Conservation (phyloP, 805 yeast genomes). For the Wickerhamia fluorescens region DNA sequence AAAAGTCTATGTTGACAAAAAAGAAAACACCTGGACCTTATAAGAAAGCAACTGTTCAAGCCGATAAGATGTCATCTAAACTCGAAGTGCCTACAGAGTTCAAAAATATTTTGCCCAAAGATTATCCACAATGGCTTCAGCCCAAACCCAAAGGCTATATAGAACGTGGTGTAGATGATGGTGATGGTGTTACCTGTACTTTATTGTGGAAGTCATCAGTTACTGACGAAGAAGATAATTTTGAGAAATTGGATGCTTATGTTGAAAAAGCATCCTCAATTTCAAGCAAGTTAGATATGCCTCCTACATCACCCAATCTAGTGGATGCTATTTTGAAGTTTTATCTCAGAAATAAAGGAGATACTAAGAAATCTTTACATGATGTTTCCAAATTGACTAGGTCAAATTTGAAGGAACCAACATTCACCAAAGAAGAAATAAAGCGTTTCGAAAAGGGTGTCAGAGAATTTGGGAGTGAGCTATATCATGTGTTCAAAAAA, state of each 20-base stretch:
- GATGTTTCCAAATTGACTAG: constrained; percentile 45
- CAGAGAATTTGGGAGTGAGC: constrained; percentile 64
- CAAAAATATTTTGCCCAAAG: constrained; percentile 32
- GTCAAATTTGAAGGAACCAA: constrained; percentile 66
- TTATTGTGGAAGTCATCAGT: constrained; percentile 55
- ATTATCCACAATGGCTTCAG: constrained; percentile 70
- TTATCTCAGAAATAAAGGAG: constrained; percentile 45
- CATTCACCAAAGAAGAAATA: constrained; percentile 58
- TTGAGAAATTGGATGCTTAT: constrained; percentile 43
- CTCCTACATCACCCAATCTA: constrained; percentile 71
- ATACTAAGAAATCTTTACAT: constrained; percentile 42
- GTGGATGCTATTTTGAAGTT: constrained; percentile 63
- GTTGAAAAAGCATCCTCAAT: constrained; percentile 46
- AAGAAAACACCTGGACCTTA: constrained; percentile 5
- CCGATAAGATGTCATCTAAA: constrained; percentile 8
- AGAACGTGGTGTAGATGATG: constrained; percentile 73
- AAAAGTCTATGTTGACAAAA: constrained; percentile 9
- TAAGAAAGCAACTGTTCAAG: constrained; percentile 2
- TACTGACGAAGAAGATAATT: constrained; percentile 17
- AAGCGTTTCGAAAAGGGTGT: constrained; percentile 70
- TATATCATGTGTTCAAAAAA: constrained; percentile 62
- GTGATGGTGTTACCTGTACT: constrained; percentile 43
- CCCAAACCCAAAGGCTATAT: constrained; percentile 74
- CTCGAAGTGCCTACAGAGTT: constrained; percentile 44
- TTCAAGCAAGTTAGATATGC: constrained; percentile 49